Evolutionary conservation across 768 basidiomycete genomes (phyloP).

Genomic region (Hericium rajendrae): DNA sequence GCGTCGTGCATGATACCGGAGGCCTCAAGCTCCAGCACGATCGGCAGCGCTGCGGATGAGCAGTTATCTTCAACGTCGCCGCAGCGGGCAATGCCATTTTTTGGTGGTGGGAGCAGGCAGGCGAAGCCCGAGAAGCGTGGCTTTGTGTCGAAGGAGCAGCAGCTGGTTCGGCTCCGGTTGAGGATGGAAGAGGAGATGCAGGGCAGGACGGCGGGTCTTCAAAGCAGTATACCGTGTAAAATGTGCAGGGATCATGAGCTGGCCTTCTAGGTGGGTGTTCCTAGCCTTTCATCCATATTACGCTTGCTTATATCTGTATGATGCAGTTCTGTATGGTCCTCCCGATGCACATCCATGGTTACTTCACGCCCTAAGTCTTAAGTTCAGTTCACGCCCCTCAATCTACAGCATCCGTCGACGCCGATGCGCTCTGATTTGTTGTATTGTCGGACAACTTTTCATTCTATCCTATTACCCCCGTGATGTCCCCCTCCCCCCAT

Average conservation of each 20-base stretch:
- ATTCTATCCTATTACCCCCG: neutral
- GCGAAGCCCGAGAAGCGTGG: slow-evolving; percentile 18
- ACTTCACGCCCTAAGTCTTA: neutral
- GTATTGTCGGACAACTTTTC: neutral
- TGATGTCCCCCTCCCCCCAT: neutral
- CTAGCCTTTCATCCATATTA: neutral
- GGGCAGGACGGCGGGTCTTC: neutral
- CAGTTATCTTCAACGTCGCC: slow-evolving; percentile 7
- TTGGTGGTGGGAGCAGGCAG: slow-evolving; percentile 5
- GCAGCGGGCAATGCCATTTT: slow-evolving; percentile 8
- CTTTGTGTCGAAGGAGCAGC: slow-evolving; percentile 55
- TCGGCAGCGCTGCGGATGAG: slow-evolving; percentile 2
- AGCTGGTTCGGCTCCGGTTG: slow-evolving; percentile 51
- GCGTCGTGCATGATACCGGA: slow-evolving; percentile 11
- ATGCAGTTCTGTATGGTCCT: neutral
- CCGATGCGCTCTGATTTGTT: neutral
- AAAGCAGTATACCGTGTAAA: neutral
- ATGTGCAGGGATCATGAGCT: neutral
- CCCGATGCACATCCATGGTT: neutral
- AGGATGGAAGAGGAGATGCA: slow-evolving; percentile 36
- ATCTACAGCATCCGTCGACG: neutral
- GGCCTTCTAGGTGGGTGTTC: neutral
- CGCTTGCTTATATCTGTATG: neutral
- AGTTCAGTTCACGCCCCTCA: neutral
- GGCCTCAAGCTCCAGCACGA: slow-evolving; percentile 15